phyloP scores from a whole-genome alignment of 495 filamentous ascomycete genomes.

The Aspergillus egyptiacus region DNA sequence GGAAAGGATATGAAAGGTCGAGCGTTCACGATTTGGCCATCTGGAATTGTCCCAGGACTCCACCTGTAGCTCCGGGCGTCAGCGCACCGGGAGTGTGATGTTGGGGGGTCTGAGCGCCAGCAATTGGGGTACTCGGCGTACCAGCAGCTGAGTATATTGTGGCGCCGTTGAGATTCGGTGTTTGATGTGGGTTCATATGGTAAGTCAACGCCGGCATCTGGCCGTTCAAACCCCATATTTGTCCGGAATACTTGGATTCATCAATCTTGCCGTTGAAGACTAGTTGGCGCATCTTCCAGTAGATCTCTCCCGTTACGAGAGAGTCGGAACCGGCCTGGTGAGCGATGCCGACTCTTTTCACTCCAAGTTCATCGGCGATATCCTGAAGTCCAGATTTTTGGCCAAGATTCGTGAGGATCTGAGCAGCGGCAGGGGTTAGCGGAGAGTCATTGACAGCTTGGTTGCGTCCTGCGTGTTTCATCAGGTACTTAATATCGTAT shows the following conservation, averaged over 20 bases:
- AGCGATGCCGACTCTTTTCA: conserved; percentile 75
- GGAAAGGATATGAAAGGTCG: conserved; percentile 8
- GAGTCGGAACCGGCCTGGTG: conserved; percentile 92
- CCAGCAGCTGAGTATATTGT: conserved; percentile 52
- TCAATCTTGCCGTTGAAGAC: conserved; percentile 80
- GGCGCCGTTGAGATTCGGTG: conserved; percentile 52
- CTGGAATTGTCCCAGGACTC: conserved; percentile 46
- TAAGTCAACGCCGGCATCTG: conserved; percentile 45
- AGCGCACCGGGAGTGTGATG: conserved; percentile 48
- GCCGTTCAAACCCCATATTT: conserved; percentile 83
- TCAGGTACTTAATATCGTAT: conserved; percentile 95
- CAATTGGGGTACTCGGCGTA: conserved; percentile 67
- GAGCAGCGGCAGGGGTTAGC: conserved; percentile 53
- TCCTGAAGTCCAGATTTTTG: conserved; percentile 85
- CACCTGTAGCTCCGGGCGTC: conserved; percentile 64
- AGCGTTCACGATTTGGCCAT: conserved; percentile 35
- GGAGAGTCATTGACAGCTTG: conserved; percentile 55
- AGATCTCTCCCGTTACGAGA: conserved; percentile 85
- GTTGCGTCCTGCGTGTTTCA: conserved; percentile 73
- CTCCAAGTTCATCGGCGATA: conserved; percentile 85
- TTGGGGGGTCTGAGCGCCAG: conserved; percentile 53
- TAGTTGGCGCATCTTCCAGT: conserved; percentile 77
- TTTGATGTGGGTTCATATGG: conserved; percentile 39
- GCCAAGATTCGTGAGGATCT: conserved; percentile 71
- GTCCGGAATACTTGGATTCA: conserved; percentile 66